Conservation (phyloP, 106 monocot species). For the Narthecium ossifragum region DNA sequence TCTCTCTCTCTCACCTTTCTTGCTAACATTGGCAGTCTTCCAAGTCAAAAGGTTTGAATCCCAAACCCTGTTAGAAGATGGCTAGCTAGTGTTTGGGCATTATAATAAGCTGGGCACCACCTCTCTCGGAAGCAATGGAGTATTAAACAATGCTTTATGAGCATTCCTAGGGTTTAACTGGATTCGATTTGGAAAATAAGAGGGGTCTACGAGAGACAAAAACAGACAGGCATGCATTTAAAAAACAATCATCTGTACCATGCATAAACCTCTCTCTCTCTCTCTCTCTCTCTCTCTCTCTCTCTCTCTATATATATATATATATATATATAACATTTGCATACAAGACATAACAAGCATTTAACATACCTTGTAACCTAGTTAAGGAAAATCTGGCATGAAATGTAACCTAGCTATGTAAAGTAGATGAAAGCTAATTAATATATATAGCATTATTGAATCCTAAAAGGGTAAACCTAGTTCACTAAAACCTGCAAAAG, state of each 20-base stretch:
- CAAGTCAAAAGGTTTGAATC: constrained; percentile 40
- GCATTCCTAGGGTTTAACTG: constrained; percentile 7
- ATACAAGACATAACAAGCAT: neutral
- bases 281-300: constrained; percentile 12
- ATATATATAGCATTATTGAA: neutral
- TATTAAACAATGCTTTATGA: constrained; percentile 1
- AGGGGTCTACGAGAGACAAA: constrained; percentile 37
- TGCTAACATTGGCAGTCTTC: constrained; percentile 8
- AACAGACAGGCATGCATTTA: constrained; percentile 27
- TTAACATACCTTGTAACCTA: too few species aligned
- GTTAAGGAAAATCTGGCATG: too few species aligned
- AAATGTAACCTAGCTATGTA: too few species aligned
- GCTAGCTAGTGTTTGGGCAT: neutral
- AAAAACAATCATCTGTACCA: too few species aligned
- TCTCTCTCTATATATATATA: too few species aligned
- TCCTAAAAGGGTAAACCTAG: constrained; percentile 7
- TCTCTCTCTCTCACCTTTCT: neutral
- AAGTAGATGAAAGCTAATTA: too few species aligned
- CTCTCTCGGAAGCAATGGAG: neutral
- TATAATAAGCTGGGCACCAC: neutral
- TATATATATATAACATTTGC: too few species aligned
- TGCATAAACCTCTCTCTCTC: constrained; percentile 22
- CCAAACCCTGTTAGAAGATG: constrained; percentile 5
- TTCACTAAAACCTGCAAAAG: neutral
- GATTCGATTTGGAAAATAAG: constrained; percentile 49